Evolutionary conservation across 2,329 filamentous ascomycete species (phyloP), one percentile per base, ranked within the genome.

Genomic region (Fusarium penzigii): DNA sequence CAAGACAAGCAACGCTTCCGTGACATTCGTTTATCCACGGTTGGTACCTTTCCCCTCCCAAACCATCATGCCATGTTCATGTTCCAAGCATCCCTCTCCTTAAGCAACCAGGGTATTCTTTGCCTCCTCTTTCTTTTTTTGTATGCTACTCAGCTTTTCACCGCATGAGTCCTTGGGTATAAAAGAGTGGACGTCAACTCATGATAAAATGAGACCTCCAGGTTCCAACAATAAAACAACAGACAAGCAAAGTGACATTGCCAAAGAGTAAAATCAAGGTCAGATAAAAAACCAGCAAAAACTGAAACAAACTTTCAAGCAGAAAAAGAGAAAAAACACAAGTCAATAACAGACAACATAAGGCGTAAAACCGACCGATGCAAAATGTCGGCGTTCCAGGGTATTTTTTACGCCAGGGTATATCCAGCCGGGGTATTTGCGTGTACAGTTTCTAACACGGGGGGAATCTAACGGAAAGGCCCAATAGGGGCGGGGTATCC

Each of bases 401-500:
- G 77, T 80, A 82, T 81, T 77, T 77, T 75, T 78, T 77, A 77
- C 81, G 78, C 80, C 78, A 82, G 79, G 81, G 81, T 84, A 84
- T 84, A 83, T 84, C 80, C 80, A 83, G 80, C 80, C 78, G 75
- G 78, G 70, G 78, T 80, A 81, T 80, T 79, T 78, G 76, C 75
- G 78, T 76, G 72, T 75, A 77, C 71, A 72, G 71, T 59, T 70
- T 74, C 70, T 72, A 73, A 73, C 70, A 72, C 65, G 68, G 66
- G 20, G 61, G 63, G 63, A 78, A 76, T 85, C 86, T 88, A 93
- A 89, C 90, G 90, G 81, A 88, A 91, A 84, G 89, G 88, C 81
- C 89, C 90, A 82, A 92, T 88, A 64, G 89, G 89, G 80, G 86
- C 90, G 82, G 91, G 89, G 89, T 94, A 94, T 91, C 90, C 90